Percentiles rank a stretch among this genome's conserved stretches.
Conservation (phyloP, 345 rosid species). For the Aquilaria sinensis region DNA sequence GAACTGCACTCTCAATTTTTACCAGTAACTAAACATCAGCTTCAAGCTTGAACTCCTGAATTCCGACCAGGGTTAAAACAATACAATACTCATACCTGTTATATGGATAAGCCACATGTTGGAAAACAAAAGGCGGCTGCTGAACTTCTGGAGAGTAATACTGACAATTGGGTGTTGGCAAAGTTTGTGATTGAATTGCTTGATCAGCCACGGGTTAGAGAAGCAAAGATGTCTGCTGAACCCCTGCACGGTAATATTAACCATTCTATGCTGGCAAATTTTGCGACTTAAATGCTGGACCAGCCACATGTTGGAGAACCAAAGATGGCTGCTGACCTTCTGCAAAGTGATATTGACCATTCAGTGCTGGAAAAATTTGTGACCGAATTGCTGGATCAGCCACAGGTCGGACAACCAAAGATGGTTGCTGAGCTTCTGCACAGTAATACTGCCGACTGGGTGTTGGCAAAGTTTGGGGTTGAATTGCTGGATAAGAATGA, state of each 20-base stretch:
- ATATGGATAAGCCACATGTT: background rate
- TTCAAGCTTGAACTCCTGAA: background rate
- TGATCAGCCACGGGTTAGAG: no score
- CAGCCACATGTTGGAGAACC: background rate
- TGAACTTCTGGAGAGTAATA: background rate
- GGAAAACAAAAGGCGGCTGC: background rate
- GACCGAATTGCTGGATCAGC: slow-evolving; percentile 18
- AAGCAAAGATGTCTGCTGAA: slow-evolving; percentile 20
- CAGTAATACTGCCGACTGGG: slow-evolving; percentile 13
- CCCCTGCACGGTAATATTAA: slow-evolving; percentile 12
- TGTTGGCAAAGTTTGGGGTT: slow-evolving; percentile 11
- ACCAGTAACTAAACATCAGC: no score
- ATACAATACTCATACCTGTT: slow-evolving; percentile 7
- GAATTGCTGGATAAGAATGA: slow-evolving; percentile 20
- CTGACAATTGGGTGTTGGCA: background rate
- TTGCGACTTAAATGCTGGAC: no score
- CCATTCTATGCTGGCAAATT: no score
- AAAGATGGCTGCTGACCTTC: slow-evolving; percentile 24
- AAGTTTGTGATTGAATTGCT: no score
- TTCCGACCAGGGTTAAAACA: background rate
- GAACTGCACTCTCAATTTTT: no score
- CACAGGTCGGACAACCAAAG: background rate
- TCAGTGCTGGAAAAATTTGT: slow-evolving; percentile 13
- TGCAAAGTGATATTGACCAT: slow-evolving; percentile 5
- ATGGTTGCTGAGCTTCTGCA: slow-evolving; percentile 22